A percentile compares a stretch with the other conserved stretches of the same genome.
These are phyloP conservation scores for Arachis hypogaea DNA, from an alignment of 306 rosid species.

Conservation along the genomic window DNA sequence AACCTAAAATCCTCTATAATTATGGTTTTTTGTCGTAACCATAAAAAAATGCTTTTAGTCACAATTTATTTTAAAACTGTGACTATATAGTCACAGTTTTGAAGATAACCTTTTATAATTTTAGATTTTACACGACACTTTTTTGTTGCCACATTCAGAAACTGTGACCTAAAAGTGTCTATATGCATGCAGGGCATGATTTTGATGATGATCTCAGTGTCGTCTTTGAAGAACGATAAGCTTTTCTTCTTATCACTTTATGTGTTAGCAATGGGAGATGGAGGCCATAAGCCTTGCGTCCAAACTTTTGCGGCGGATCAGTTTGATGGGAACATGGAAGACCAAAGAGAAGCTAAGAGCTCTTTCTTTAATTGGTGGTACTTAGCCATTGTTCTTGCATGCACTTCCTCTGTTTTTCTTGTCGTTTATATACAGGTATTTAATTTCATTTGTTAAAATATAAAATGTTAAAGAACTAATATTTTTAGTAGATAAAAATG, in stretches of 20 bases:
- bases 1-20: too few relatives aligned
- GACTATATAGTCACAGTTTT: too few relatives aligned
- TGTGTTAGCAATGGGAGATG: constrained; percentile 52
- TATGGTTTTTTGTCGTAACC: too few relatives aligned
- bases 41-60: too few relatives aligned
- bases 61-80: too few relatives aligned
- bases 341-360: constrained; percentile 47
- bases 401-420: constrained; percentile 37
- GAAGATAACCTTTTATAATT: too few relatives aligned
- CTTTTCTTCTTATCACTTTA: constrained; percentile 47
- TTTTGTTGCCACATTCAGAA: too few relatives aligned
- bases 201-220: constrained; percentile 45
- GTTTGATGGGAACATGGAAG: constrained; percentile 48
- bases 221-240: constrained; percentile 28
- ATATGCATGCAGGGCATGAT: constrained; percentile 41
- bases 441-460: neutral
- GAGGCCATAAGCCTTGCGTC: constrained; percentile 63
- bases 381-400: constrained; percentile 48
- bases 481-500: too few relatives aligned
- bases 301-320: constrained; percentile 74
- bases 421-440: constrained; percentile 54
- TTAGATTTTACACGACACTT: too few relatives aligned
- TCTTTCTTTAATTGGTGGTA: constrained; percentile 68
- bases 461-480: too few relatives aligned
- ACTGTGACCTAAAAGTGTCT: too few relatives aligned